Evolutionary conservation across 164 flowering plant species (phyloP).

Genomic region (Magnolia kwangsiensis): DNA sequence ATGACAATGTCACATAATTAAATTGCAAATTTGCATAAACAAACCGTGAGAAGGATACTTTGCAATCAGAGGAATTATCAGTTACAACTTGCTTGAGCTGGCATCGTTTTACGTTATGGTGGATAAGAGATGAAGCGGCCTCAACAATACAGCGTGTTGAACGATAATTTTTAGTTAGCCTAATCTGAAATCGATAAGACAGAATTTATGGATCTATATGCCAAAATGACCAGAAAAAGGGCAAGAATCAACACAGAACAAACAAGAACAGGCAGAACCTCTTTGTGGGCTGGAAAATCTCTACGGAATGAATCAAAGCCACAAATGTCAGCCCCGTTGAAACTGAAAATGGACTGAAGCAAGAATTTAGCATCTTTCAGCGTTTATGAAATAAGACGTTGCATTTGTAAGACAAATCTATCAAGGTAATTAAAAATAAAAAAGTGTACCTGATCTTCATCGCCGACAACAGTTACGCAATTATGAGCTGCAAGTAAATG

Average conservation of each 20-base stretch:
- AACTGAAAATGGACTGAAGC: constrained; percentile 93
- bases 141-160: constrained; percentile 90
- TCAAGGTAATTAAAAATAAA: background rate
- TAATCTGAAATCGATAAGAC: constrained; percentile 43
- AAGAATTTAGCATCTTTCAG: constrained; percentile 12
- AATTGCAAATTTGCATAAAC: background rate
- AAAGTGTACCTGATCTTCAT: constrained; percentile 84
- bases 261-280: constrained; percentile 41
- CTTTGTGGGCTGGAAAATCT: constrained; percentile 78
- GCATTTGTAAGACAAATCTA: background rate
- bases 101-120: constrained; percentile 62
- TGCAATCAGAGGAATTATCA: constrained; percentile 75
- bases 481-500: constrained; percentile 74
- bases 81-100: constrained; percentile 56
- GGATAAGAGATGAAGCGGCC: constrained; percentile 86
- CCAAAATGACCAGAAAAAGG: background rate
- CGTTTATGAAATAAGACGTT: background rate
- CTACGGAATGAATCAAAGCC: constrained; percentile 89
- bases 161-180: constrained; percentile 78
- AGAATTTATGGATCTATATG: background rate
- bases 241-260: background rate
- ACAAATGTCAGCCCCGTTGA: constrained; percentile 85
- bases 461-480: constrained; percentile 82
- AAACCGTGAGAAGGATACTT: constrained; percentile 40
- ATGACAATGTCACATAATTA: background rate